A percentile compares a stretch with the other conserved stretches of the same genome.
phyloP scores from a whole-genome alignment of 2,329 filamentous ascomycete species.

The Ceratocystiopsis brevicomis region DNA sequence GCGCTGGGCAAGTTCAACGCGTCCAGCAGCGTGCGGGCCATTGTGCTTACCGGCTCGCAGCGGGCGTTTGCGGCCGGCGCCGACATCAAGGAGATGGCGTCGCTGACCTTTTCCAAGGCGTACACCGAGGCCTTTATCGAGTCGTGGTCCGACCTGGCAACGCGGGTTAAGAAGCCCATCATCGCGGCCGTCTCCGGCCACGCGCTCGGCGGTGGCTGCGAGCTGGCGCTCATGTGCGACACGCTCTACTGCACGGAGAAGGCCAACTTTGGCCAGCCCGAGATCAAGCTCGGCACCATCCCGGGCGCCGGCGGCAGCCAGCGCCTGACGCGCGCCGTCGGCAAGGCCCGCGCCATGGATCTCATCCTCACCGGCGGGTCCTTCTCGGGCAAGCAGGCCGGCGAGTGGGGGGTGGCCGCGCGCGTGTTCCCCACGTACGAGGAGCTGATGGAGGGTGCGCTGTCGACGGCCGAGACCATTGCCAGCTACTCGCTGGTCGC shows the following conservation, averaged over 20 bases:
- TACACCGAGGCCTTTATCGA: constrained; percentile 90
- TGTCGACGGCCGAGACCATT: constrained; percentile 77
- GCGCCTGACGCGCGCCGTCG: constrained; percentile 63
- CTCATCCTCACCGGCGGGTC: constrained; percentile 71
- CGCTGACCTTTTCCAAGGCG: constrained; percentile 70
- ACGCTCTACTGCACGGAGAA: constrained; percentile 65
- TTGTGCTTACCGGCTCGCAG: constrained; percentile 73
- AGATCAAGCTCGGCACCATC: constrained; percentile 87
- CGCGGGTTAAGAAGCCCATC: constrained; percentile 75
- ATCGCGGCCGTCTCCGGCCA: constrained; percentile 90
- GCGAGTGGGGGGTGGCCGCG: constrained; percentile 77
- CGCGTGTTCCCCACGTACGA: constrained; percentile 64
- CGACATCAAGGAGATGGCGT: constrained; percentile 98
- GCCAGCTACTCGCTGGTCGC: constrained; percentile 74
- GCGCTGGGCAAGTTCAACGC: constrained; percentile 53
- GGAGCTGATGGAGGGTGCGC: constrained; percentile 59
- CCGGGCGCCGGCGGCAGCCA: constrained; percentile 87
- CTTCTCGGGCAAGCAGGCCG: constrained; percentile 70
- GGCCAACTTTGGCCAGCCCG: constrained; percentile 89
- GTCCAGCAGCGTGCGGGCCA: constrained; percentile 50
- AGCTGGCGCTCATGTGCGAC: constrained; percentile 95
- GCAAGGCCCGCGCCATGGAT: constrained; percentile 80
- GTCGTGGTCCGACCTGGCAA: constrained; percentile 74
- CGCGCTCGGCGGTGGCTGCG: constrained; percentile 85
- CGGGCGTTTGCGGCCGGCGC: constrained; percentile 89